Percentiles rank a stretch among this genome's conserved stretches.
Evolutionary conservation across 2,329 filamentous ascomycete species (phyloP).

Genomic region (Teratosphaeria viscida): DNA sequence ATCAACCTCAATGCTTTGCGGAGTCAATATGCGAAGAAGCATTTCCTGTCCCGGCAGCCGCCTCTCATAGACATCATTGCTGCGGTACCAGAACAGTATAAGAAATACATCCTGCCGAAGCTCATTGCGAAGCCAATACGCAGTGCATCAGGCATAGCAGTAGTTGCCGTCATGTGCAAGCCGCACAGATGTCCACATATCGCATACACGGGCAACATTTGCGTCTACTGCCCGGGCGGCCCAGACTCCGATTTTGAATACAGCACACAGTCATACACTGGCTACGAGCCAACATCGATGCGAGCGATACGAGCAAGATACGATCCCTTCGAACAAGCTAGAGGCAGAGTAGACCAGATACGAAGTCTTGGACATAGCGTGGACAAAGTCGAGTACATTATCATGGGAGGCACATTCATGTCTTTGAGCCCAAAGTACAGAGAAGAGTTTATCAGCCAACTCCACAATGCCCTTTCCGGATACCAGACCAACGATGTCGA

Average conservation of each 20-base stretch:
- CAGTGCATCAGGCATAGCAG: conserved; percentile 91
- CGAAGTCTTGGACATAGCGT: conserved; percentile 92
- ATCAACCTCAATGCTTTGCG: conserved; percentile 87
- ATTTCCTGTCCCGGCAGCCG: conserved; percentile 76
- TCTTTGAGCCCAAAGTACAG: conserved; percentile 80
- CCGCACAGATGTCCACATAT: conserved; percentile 96
- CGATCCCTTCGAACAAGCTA: conserved; percentile 93
- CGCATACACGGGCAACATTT: conserved; percentile 96
- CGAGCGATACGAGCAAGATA: conserved; percentile 92
- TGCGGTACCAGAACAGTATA: conserved; percentile 97
- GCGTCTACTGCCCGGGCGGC: conserved; percentile 94
- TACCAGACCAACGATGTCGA: conserved; percentile 93
- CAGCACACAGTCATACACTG: conserved; percentile 96
- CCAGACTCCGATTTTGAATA: conserved; percentile 99
- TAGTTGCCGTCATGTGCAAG: conserved; percentile 99
- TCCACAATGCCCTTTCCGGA: conserved; percentile 93
- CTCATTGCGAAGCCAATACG: conserved; percentile 93
- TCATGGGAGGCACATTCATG: conserved; percentile 99
- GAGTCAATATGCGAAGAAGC: conserved; percentile 83
- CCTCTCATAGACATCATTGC: conserved; percentile 95
- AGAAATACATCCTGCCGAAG: conserved; percentile 96
- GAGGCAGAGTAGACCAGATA: conserved; percentile 92
- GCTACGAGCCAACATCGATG: conserved; percentile 98
- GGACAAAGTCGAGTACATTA: conserved; percentile 99
- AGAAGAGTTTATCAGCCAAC: conserved; percentile 85